A percentile compares a stretch with the other conserved stretches of the same genome.
Evolutionary conservation across 208 protist genomes (phyloP).

Genomic region (Kentomonas sorsogonicus): DNA sequence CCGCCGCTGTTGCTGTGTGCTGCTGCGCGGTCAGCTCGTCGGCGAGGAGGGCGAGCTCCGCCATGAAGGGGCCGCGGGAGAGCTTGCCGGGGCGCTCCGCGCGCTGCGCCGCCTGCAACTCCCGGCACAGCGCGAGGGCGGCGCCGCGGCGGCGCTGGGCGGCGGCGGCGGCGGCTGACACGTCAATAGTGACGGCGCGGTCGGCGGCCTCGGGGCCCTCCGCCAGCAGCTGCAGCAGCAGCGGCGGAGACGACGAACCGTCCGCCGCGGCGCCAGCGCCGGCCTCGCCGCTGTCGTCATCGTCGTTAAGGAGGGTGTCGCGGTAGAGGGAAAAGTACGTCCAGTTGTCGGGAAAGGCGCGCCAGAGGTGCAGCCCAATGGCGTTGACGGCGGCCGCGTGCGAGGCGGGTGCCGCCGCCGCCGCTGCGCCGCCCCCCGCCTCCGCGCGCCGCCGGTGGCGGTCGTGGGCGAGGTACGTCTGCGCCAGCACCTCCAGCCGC

Average conservation of each 20-base stretch:
- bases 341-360: slow-evolving; percentile 75
- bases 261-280: slow-evolving; percentile 5
- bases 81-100: slow-evolving; percentile 25
- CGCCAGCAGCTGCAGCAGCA: slow-evolving; percentile 16
- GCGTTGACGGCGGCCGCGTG: slow-evolving; percentile 67
- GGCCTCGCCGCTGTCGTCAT: too few species aligned
- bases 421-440: too few species aligned
- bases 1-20: slow-evolving; percentile 11
- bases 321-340: slow-evolving; percentile 56
- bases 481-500: slow-evolving; percentile 66
- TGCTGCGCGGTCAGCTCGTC: too few species aligned
- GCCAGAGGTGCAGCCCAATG: slow-evolving; percentile 52
- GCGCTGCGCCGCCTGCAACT: slow-evolving; percentile 26
- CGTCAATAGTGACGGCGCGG: slow-evolving; percentile 31
- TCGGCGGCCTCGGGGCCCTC: too few species aligned
- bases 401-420: too few species aligned
- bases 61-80: slow-evolving; percentile 72
- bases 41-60: slow-evolving; percentile 66
- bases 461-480: slow-evolving; percentile 31
- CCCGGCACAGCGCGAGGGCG: slow-evolving; percentile 41
- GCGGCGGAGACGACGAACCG: slow-evolving; percentile 10
- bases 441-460: too few species aligned
- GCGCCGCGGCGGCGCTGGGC: slow-evolving; percentile 37
- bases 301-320: slow-evolving; percentile 36
- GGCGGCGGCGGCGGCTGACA: too few species aligned